Evolutionary conservation across 768 basidiomycete genomes (phyloP), one percentile per base, ranked within the genome.

Genomic region (Russula sp.): DNA sequence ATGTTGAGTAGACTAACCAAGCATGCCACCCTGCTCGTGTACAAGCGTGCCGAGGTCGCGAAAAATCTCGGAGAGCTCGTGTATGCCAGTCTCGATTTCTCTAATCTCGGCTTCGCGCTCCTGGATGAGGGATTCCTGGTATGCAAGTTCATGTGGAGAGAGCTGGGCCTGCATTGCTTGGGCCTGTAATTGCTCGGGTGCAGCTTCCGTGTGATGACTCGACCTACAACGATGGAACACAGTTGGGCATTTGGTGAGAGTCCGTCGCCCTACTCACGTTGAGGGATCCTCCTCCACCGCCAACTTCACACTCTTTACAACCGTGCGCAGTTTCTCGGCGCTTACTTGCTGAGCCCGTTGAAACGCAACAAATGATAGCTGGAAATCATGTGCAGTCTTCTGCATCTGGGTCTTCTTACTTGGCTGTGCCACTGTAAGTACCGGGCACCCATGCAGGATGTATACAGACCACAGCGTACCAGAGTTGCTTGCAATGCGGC

Each of bases 1-100:
- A 6, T n/a, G 18, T 24, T 18, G 36, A 7, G 44, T n/a, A 77
- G 88, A 57, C 68, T 46, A 10, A 96, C 96, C 95, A 58, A 99
- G 78, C 90, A 98, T 92, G 57, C 85, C 84, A 14, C 95, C 95
- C 74, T 99, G 97, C 73, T 98, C 92, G 64, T 87, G 85, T 1
- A 99, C 95, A 52, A 99, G 80, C 18, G 94, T 95, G 50, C 95
- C 96, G 52, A 99, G 78, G 76, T 98, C 95, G 56, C 91, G 85
- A 81, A 99, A 98, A 72, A 99, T 98, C 75, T 98, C 93, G 30
- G 91, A 84, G 52, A 99, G 76, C 75, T 99, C 96, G 71, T 96
- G 93, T 61, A 99, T 98, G 8, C 97, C 96, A 8, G 85, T 87
- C 75, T 99, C 97, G 57, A 99, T 99, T 73, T 98, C 94, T 57